A percentile compares a stretch with the other conserved stretches of the same genome.
Conservation (phyloP, 441 rosid genomes). For the Isatis lusitanica region DNA sequence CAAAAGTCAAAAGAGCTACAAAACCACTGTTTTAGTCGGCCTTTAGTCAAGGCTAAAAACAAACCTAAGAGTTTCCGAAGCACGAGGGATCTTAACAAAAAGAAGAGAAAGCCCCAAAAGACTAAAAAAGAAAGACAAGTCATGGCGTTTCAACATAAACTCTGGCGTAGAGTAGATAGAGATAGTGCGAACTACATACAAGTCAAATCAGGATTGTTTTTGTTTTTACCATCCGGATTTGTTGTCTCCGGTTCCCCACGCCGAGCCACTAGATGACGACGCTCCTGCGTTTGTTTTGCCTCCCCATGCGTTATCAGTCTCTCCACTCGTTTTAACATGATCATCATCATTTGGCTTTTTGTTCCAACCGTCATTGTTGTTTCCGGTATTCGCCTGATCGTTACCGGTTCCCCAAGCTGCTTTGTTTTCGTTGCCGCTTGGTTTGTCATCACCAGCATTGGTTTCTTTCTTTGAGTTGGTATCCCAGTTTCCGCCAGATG, state of each 20-base stretch:
- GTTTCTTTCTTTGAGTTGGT: constrained; percentile 29
- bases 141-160: constrained; percentile 6
- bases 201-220: background rate
- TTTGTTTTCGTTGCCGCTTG: constrained; percentile 36
- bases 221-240: constrained; percentile 22
- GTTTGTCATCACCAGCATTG: constrained; percentile 22
- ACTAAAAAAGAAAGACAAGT: background rate
- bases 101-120: background rate
- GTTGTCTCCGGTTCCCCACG: constrained; percentile 20
- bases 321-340: constrained; percentile 35
- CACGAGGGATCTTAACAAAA: background rate
- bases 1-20: constrained; percentile 13
- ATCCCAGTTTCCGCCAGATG: constrained; percentile 32
- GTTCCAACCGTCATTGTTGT: constrained; percentile 29
- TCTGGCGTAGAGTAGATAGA: background rate
- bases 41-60: constrained; percentile 1
- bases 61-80: background rate
- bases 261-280: constrained; percentile 16
- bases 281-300: constrained; percentile 9
- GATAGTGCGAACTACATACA: constrained; percentile 7
- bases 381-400: constrained; percentile 34
- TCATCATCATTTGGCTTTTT: constrained; percentile 25
- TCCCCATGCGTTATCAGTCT: constrained; percentile 35
- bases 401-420: constrained; percentile 42
- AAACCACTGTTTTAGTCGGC: background rate